Conservation (phyloP, 768 basidiomycete genomes). For the Suillus paluster region DNA sequence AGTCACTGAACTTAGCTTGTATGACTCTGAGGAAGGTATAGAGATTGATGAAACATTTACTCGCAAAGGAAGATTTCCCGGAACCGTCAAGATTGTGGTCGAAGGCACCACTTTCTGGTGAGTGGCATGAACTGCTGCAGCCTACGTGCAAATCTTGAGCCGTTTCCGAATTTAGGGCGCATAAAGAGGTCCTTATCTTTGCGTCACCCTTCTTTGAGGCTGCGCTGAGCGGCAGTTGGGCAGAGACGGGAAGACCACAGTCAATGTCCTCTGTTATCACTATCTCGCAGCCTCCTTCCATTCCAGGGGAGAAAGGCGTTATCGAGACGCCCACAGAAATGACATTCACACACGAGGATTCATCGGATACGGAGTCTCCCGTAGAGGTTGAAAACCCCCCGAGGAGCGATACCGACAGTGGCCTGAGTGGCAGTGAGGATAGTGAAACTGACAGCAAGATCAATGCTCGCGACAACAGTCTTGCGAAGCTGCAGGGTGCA, state of each 20-base stretch:
- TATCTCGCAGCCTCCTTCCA: slow-evolving; percentile 72
- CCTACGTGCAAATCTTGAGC: slow-evolving; percentile 14
- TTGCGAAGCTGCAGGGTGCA: slow-evolving; percentile 62
- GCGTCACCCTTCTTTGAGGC: slow-evolving; percentile 96
- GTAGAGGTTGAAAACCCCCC: slow-evolving; percentile 42
- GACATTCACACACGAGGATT: slow-evolving; percentile 63
- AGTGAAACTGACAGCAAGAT: slow-evolving; percentile 35
- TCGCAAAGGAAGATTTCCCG: slow-evolving; percentile 68
- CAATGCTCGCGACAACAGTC: slow-evolving; percentile 53
- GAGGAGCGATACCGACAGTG: slow-evolving; percentile 36
- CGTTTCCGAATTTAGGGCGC: slow-evolving; percentile 62
- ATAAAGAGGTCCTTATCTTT: slow-evolving; percentile 90
- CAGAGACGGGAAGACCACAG: slow-evolving; percentile 80
- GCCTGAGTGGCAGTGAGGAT: slow-evolving; percentile 36
- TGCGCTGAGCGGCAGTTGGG: slow-evolving; percentile 89
- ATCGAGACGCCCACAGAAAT: slow-evolving; percentile 54
- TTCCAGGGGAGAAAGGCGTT: slow-evolving; percentile 53
- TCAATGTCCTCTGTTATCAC: slow-evolving; percentile 86
- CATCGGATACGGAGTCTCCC: slow-evolving; percentile 47
- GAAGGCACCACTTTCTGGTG: slow-evolving; percentile 91
- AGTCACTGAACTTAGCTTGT: slow-evolving; percentile 68
- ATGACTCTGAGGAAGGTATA: slow-evolving; percentile 70
- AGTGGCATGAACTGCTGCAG: slow-evolving; percentile 32
- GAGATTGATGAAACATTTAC: slow-evolving; percentile 84
- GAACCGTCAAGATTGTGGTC: slow-evolving; percentile 90